Percentiles rank a stretch among this genome's conserved stretches.
Conservation (phyloP, 2,329 filamentous ascomycete genomes). For the Cladosporium austrohemisphaericum region DNA sequence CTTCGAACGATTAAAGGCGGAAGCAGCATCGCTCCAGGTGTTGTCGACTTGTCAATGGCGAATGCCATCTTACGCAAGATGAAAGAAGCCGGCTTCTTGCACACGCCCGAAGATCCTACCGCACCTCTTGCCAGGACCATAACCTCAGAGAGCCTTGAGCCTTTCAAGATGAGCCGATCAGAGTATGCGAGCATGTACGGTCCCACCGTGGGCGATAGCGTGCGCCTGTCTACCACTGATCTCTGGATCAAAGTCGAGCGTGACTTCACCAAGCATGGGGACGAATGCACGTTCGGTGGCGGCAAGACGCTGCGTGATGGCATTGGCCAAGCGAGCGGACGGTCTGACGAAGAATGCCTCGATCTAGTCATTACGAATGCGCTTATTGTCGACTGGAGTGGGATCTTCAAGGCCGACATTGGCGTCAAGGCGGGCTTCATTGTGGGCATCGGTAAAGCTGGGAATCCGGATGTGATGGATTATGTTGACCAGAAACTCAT, state of each 20-base stretch:
- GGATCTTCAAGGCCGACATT: conserved; percentile 93
- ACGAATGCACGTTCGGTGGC: conserved; percentile 90
- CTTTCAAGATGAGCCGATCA: conserved; percentile 67
- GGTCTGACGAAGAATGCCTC: conserved; percentile 64
- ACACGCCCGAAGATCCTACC: conserved; percentile 62
- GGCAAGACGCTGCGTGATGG: conserved; percentile 89
- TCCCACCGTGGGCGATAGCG: conserved; percentile 76
- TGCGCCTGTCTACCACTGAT: conserved; percentile 77
- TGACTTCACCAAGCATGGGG: conserved; percentile 76
- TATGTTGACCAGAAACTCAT: conserved; percentile 72
- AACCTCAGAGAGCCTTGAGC: conserved; percentile 46
- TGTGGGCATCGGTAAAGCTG: conserved; percentile 83
- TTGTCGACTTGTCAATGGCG: conserved; percentile 55
- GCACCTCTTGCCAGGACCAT: conserved; percentile 34
- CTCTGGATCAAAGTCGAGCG: conserved; percentile 85
- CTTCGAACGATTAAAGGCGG: conserved; percentile 73
- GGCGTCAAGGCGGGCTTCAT: conserved; percentile 82
- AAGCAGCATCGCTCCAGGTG: conserved; percentile 70
- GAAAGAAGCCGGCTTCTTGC: conserved; percentile 69
- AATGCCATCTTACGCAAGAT: conserved; percentile 65
- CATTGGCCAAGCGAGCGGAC: conserved; percentile 84
- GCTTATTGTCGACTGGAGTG: conserved; percentile 79
- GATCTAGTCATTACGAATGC: conserved; percentile 85
- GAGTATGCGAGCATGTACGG: conserved; percentile 86
- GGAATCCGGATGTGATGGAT: conserved; percentile 91